These are phyloP conservation scores for Fusarium chaquense DNA, from an alignment of 2,329 filamentous ascomycete genomes.

Conservation along the genomic window DNA sequence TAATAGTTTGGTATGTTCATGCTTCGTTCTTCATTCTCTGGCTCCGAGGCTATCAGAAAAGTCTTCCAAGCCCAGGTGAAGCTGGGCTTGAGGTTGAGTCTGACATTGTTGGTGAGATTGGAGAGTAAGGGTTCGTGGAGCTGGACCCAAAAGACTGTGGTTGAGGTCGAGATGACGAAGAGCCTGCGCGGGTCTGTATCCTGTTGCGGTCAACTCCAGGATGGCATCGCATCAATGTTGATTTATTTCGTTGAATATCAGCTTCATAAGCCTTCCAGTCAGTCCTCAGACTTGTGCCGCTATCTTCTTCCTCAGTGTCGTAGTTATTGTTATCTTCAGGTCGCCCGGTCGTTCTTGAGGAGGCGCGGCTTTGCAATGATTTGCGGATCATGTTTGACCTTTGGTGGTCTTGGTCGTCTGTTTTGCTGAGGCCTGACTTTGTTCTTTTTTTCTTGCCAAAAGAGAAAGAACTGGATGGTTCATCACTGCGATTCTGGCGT, in stretches of 20 bases:
- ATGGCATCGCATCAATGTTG: constrained; percentile 47
- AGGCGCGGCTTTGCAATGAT: constrained; percentile 53
- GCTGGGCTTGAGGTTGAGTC: constrained; percentile 14
- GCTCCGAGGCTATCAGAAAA: constrained; percentile 10
- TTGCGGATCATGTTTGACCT: constrained; percentile 59
- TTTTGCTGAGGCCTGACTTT: constrained; percentile 26
- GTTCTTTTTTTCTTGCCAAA: constrained; percentile 42
- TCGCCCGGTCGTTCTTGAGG: constrained; percentile 36
- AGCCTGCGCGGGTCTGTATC: constrained; percentile 16
- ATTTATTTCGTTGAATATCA: constrained; percentile 47
- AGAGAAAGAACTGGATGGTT: constrained; percentile 32
- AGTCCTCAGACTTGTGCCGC: constrained; percentile 39
- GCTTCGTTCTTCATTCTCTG: background rate
- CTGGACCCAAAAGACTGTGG: constrained; percentile 34
- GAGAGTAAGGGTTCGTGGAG: constrained; percentile 31
- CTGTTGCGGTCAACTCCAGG: constrained; percentile 45
- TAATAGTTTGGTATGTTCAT: constrained; percentile 3
- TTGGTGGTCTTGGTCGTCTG: constrained; percentile 54
- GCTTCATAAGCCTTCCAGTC: constrained; percentile 59
- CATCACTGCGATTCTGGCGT: constrained; percentile 30
- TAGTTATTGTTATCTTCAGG: constrained; percentile 21
- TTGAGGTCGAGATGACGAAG: constrained; percentile 29
- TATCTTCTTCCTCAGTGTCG: constrained; percentile 41
- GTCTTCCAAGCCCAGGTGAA: constrained; percentile 30
- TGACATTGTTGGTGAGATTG: constrained; percentile 31